Conservation (phyloP, 495 filamentous ascomycete genomes). For the Letharia columbiana region DNA sequence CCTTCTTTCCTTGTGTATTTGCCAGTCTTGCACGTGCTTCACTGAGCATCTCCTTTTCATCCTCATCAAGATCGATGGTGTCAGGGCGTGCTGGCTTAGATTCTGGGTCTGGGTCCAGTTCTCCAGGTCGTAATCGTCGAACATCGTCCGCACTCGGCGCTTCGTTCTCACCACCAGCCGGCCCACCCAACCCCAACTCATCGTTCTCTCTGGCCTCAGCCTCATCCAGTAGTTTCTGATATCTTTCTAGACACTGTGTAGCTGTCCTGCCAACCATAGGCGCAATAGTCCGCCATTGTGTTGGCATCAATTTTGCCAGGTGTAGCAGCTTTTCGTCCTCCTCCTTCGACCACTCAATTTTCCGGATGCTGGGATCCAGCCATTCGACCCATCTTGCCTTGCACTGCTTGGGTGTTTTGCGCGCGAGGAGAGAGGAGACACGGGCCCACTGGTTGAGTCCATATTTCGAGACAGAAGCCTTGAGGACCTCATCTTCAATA, state of each 20-base stretch:
- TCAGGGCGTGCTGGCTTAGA: slow-evolving; percentile 95
- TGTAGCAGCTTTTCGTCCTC: slow-evolving; percentile 97
- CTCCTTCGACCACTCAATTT: slow-evolving; percentile 97
- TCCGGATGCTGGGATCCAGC: slow-evolving; percentile 94
- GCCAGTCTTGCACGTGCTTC: slow-evolving; percentile 93
- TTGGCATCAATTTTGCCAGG: slow-evolving; percentile 96
- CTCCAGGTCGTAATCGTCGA: slow-evolving; percentile 75
- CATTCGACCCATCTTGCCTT: slow-evolving; percentile 98
- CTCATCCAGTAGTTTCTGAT: slow-evolving; percentile 93
- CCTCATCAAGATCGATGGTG: slow-evolving; percentile 95
- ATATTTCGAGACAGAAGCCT: slow-evolving; percentile 92
- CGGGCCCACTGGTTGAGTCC: slow-evolving; percentile 98
- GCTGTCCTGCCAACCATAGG: slow-evolving; percentile 94
- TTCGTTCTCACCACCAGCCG: slow-evolving; percentile 74
- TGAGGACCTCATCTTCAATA: slow-evolving; percentile 91
- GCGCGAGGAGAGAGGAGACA: slow-evolving; percentile 90
- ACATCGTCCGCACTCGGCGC: slow-evolving; percentile 94
- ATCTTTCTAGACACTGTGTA: slow-evolving; percentile 92
- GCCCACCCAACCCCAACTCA: slow-evolving; percentile 77
- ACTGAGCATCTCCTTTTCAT: slow-evolving; percentile 98
- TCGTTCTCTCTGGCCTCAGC: slow-evolving; percentile 82
- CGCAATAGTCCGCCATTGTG: slow-evolving; percentile 97
- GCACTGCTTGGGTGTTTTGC: slow-evolving; percentile 98
- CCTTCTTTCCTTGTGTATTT: slow-evolving; percentile 98
- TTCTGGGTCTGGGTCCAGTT: slow-evolving; percentile 93